Percentiles rank a stretch among this genome's conserved stretches.
These are phyloP conservation scores for Hymenotorrendiella dingleyae DNA, from an alignment of 2,329 filamentous ascomycete genomes.

Conservation along the genomic window DNA sequence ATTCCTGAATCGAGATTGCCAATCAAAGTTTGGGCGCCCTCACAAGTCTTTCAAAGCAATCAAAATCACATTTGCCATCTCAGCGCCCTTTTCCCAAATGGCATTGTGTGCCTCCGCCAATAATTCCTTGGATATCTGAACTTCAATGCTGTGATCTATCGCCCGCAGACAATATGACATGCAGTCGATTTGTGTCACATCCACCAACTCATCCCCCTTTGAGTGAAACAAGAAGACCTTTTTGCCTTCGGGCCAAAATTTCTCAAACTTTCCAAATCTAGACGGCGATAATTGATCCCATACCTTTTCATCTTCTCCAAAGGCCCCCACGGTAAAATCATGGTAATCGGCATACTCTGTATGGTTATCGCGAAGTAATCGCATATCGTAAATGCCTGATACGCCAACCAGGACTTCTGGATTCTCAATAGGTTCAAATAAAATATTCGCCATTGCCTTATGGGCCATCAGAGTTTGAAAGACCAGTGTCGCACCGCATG, in stretches of 20 bases:
- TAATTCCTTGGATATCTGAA: conserved; percentile 11
- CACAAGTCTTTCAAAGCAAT: conserved; percentile 27
- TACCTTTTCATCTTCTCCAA: conserved; percentile 39
- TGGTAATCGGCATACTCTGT: conserved; percentile 15
- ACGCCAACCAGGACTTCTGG: conserved; percentile 53
- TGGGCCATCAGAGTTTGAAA: conserved; percentile 42
- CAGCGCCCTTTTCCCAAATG: conserved; percentile 52
- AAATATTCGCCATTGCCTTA: not conserved
- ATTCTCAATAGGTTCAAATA: conserved; percentile 4
- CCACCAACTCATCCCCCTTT: conserved; percentile 36
- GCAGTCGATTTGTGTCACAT: conserved; percentile 24
- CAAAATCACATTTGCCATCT: conserved; percentile 39
- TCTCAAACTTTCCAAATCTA: not conserved
- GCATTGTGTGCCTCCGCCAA: conserved; percentile 56
- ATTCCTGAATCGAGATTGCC: not conserved
- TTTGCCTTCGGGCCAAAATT: conserved; percentile 7
- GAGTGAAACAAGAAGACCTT: conserved; percentile 29
- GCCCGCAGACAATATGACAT: conserved; percentile 6
- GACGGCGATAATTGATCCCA: conserved; percentile 43
- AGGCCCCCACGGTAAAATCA: conserved; percentile 31
- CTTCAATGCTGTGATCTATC: conserved; percentile 16
- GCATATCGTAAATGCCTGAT: conserved; percentile 62
- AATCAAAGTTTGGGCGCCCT: not conserved
- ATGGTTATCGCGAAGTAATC: conserved; percentile 15
- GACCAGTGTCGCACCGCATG: conserved; percentile 57